Base-by-base conservation (phyloP, 1,284 basidiomycete genomes). In the Exobasidium rhododendri region DNA sequence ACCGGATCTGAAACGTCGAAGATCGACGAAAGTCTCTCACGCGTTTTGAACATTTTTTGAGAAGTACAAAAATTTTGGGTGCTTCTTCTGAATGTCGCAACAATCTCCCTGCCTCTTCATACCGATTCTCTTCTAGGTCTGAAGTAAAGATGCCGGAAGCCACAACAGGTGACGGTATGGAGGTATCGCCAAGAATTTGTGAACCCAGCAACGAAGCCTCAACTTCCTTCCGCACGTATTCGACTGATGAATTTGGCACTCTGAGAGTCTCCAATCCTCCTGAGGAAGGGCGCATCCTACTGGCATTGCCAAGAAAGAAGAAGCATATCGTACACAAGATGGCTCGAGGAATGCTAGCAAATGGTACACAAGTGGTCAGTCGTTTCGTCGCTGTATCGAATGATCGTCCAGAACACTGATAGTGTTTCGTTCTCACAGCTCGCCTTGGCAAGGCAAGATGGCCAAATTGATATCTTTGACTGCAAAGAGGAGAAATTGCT, bases 391-490 rank as follows among this genome's bases (percentile, higher is more conserved):
- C 40, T 3, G 17, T 6, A 14, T 20, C 7, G 4, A 32, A 56
- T 32, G 4, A 17, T 17, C 5, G 17, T 17, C 3, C 4, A 3
- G 50, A 3, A n/a, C 2, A 24, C 14, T 51, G n/a, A n/a, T 17
- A 22, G 26, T 57, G 20, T 6, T 31, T 24, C 10, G 40, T 32
- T 51, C n/a, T 28, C 53, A n/a, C n/a, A 61, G 59, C 57, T 74
- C 17, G 71, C 73, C 13, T 59, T 74, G 45, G 73, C 73, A 5
- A 61, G 73, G 13, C 68, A 65, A 56, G 67, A 73, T 43, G 70
- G 64, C 24, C 68, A 65, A 46, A 67, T 74, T 50, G 73, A 74
- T 46, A 56, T 74, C 11, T 43, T 29, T 52, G n/a, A 52, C 20
- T 32, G 30, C 20, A 5, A 1, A 58, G 7, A n/a, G 3, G 28